These are phyloP conservation scores for Xylariaceae sp. DNA, from an alignment of 2,329 filamentous ascomycete genomes.

Conservation along the genomic window DNA sequence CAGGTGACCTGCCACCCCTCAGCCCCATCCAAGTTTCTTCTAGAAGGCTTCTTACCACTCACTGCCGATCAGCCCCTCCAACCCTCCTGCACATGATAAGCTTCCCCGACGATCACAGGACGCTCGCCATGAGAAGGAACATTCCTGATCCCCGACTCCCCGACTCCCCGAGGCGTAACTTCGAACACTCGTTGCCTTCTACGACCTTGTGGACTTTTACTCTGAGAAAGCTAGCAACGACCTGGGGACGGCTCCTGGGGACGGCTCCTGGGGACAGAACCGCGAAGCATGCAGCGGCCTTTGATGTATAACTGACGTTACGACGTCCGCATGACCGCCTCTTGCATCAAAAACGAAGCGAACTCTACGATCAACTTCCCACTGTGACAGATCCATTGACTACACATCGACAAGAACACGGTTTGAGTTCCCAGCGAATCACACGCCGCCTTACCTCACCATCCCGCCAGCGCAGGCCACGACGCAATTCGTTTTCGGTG, in stretches of 20 bases:
- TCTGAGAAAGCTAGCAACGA: background rate
- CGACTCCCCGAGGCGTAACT: background rate
- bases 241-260: background rate
- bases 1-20: background rate
- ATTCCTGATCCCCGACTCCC: background rate
- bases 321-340: slow-evolving; percentile 10
- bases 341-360: background rate
- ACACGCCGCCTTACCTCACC: slow-evolving; percentile 46
- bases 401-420: slow-evolving; percentile 50
- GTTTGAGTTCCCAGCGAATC: slow-evolving; percentile 42
- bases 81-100: background rate
- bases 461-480: slow-evolving; percentile 34
- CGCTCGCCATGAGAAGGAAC: background rate
- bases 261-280: slow-evolving; percentile 20
- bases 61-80: background rate
- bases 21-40: background rate
- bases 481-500: slow-evolving; percentile 46
- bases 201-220: background rate
- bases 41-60: background rate
- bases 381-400: slow-evolving; percentile 40
- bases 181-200: background rate
- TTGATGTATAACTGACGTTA: slow-evolving; percentile 4
- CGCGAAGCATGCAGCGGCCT: background rate
- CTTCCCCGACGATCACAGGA: background rate
- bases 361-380: slow-evolving; percentile 7